A percentile compares a stretch with the other conserved stretches of the same genome.
These are phyloP conservation scores for Aspergillus leporis DNA, from an alignment of 495 filamentous ascomycete genomes.

Conservation along the genomic window DNA sequence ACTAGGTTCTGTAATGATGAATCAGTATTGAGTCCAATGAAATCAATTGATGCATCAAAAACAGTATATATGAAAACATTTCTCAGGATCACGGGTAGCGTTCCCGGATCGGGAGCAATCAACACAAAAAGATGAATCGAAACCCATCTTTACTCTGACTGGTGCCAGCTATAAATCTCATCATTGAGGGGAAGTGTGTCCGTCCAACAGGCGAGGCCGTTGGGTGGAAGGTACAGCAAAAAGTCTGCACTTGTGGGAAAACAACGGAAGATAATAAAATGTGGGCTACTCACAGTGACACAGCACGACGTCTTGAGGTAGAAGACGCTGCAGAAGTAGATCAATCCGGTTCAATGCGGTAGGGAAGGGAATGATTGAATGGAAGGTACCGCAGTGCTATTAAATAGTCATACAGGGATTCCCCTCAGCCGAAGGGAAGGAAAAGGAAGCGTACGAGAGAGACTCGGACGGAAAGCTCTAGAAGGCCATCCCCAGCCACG, in stretches of 20 bases:
- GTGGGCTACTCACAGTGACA: conserved; percentile 24
- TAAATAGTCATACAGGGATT: conserved; percentile 1
- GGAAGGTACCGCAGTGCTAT: conserved; percentile 16
- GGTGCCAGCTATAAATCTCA: conserved; percentile 54
- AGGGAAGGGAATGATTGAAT: conserved; percentile 7
- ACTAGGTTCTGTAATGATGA: conserved; percentile 19
- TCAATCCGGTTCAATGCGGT: conserved; percentile 22
- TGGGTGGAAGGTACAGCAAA: conserved; percentile 15
- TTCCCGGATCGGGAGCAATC: conserved; percentile 43
- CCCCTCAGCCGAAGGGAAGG: background rate
- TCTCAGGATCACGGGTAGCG: conserved; percentile 45
- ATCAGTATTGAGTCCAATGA: background rate
- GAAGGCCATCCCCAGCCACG: conserved; percentile 37
- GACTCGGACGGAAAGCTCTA: conserved; percentile 47
- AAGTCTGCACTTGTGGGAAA: conserved; percentile 10
- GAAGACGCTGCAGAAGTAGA: conserved; percentile 26
- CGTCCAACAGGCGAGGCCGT: conserved; percentile 1
- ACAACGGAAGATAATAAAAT: conserved; percentile 16
- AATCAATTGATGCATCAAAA: conserved; percentile 7
- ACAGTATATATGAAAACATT: conserved; percentile 4
- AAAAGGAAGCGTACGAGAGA: conserved; percentile 8
- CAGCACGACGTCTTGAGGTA: conserved; percentile 6
- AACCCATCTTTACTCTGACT: conserved; percentile 43
- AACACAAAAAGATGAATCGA: conserved; percentile 33
- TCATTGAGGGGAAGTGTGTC: conserved; percentile 32